Base-by-base conservation (phyloP, 768 basidiomycete species). In the Antrodiella citrinella region DNA sequence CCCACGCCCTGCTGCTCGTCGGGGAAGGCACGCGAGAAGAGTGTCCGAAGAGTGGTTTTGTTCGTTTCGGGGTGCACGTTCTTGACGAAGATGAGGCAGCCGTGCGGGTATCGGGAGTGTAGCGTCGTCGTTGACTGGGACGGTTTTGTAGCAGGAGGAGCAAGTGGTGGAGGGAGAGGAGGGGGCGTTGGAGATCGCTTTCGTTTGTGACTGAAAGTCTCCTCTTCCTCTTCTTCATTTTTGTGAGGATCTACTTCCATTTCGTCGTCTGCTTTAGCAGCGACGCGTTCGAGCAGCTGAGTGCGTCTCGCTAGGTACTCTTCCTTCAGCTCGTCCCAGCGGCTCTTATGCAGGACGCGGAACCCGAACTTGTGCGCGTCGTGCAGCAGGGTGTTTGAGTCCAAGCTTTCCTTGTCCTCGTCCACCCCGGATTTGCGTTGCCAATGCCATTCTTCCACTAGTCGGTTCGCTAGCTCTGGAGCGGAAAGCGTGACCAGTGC, bases 11-110 rank as follows among this genome's bases (percentile, higher is more conserved):
- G 52, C 4, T 26, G 23, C 12, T 47, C 46, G 1, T 40, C 58
- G 18, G n/a, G 21, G 41, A 80, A 73, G 2, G 77, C 72, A 4
- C 59, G 61, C 0, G 70, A 58, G 52, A 90, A 82, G 4, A 88
- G 62, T 2, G 69, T 62, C 40, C 80, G 82, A 13, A 92, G 70
- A 0, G 85, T 83, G 0, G 90, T 91, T 64, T 90, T 91, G 62
- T 90, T 92, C 22, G 88, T 87, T 50, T 81, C 79, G 2, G 77
- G 69, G 52, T 90, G 84, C 5, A 91, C 59, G 61, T 87, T 75
- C 40, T 81, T 80, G 4, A 80, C 76, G 59, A 84, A 86, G 24
- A 87, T 70, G 5, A 92, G 78, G 51, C 86, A 87, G 23, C 75
- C 70, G 3, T 64, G 67, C 0, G 89, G 90, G 58, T 75, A 88